Evolutionary conservation across 2,329 filamentous ascomycete genomes (phyloP), one percentile per base, ranked within the genome.

Genomic region (Diaporthe sp.): DNA sequence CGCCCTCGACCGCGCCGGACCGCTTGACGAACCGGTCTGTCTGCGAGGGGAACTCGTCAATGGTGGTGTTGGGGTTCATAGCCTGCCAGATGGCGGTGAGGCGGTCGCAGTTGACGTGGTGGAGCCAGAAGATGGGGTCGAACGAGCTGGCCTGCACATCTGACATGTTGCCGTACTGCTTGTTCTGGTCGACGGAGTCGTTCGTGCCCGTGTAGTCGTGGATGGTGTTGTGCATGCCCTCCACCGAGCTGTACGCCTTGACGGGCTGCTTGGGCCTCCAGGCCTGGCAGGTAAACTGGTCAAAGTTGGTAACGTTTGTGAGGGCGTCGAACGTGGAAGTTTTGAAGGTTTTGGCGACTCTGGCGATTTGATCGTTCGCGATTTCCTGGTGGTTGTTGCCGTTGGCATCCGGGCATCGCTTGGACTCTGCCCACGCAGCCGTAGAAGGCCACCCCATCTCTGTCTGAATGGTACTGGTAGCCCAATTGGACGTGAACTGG

Each of bases 51-150:
- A 51, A 58, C 31, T 57, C 51, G 55, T 60, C 51, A 13, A 71
- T 71, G 34, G 37, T 57, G 68, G 9, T 25, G 51, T 71, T 47
- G 39, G 68, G 68, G 15, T 71, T 71, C n/a, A 71, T 51, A 20
- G 71, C 71, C 57, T 72, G 71, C 71, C 71, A 72, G 53, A 72
- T 31, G 58, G 71, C 71, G 13, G 55, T 57, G 42, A 72, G 55
- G 13, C 71, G 55, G 58, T 72, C 71, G 71, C 71, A 72, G 71
- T 72, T 72, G 25, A 63, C 71, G 20, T 72, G 71, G 34, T 72
- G 71, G 20, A 72, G 71, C 71, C 71, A 72, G 57, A 72, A 72
- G 42, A 72, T 51, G 0, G 71, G 71, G 71, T 72, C 71, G 28
- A 72, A 72, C 28, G 71, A 63, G 42, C 71, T 72, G 25, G 71